Base-by-base conservation (phyloP, 2,329 filamentous ascomycete species). In the Apiospora arundinis region DNA sequence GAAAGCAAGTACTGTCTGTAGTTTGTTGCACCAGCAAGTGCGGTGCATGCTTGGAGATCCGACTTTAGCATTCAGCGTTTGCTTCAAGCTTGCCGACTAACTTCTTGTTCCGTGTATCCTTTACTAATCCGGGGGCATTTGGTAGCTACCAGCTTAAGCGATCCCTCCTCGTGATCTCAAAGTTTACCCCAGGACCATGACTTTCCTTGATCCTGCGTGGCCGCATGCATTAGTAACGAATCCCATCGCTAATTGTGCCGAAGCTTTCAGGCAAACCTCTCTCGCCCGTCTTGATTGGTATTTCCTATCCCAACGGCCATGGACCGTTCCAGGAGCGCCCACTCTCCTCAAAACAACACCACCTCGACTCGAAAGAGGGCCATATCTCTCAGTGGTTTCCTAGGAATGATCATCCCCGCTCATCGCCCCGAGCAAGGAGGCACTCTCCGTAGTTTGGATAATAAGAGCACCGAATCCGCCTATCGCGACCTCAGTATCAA, bases 361-460 rank as follows among this genome's bases (percentile, higher is more conserved):
- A 37, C 5, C 32, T 40, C 18, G 32, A 37, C 67, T 32, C 74
- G 70, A 16, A 78, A 74, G 72, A 74, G 74, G 52, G 69, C 77
- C 28, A 70, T 72, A 7, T 84, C 84, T 6, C 73, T 85, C 23
- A 74, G 80, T 21, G 78, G 78, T 67, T 85, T 86, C 75, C 77
- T 88, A 68, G 83, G 78, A 70, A 85, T 78, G 69, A 80, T 89
- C 2, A 78, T 87, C 12, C 87, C 87, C 0, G 86, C 83, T 73
- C 82, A 84, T 71, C 84, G 83, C 8, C 81, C 85, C 0, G 88
- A 89, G 73, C 83, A 83, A 42, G 86, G 88, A 25, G 84, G 87
- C 12, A 89, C 87, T 1, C 70, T 79, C 56, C 84, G 85, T 28
- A 40, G n/a, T 14, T 37, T 32, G 44, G 44, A 48, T 25, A 16